Base-by-base conservation (phyloP, 2,329 filamentous ascomycete genomes). In the Beauveria australis region DNA sequence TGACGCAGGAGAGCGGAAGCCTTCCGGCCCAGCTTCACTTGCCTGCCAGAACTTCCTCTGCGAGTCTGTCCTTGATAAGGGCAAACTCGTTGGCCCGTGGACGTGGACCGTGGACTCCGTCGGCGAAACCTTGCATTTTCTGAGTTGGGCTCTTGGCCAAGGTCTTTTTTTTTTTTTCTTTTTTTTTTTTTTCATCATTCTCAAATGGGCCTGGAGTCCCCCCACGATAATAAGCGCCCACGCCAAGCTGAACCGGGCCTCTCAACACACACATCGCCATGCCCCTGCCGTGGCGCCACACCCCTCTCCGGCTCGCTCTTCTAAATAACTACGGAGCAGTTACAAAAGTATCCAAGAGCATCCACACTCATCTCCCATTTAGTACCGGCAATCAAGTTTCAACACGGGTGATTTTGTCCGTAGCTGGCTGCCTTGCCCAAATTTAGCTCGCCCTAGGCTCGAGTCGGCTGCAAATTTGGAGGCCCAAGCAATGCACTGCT, bases 211-310 rank as follows among this genome's bases (percentile, higher is more conserved):
- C 44, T 40, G 28, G 54, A 5, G 3, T 6, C 30, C 46, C 33
- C 33, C 56, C 57, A 59, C 28, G 57, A 59, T 59, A 59, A 59
- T 59, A 59, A 59, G 57, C 57, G 57, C 57, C 57, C 49, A 26
- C 16, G 19, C 16, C 12, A n/a, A 59, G n/a, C 7, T 14, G 16
- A 53, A 53, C 26, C 12, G 26, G 30, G 26, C 40, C 24, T 30
- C 18, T 24, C 46, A 24, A 41, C 33, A 51, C n/a, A 37, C 26
- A 37, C 40, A 22, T 52, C 10, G 12, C 5, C 40, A 3, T 22
- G 6, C 55, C 49, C 48, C 48, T 37, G 49, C 16, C 51, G 28
- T 12, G 9, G 10, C 46, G 41, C 55, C 40, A 51, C 55, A 58
- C 37, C 57, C 57, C 48, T 26, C 24, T 52, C 47, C 53, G 7